Evolutionary conservation across 257 asterid genomes (phyloP).

Genomic region (Nicotiana paniculata): DNA sequence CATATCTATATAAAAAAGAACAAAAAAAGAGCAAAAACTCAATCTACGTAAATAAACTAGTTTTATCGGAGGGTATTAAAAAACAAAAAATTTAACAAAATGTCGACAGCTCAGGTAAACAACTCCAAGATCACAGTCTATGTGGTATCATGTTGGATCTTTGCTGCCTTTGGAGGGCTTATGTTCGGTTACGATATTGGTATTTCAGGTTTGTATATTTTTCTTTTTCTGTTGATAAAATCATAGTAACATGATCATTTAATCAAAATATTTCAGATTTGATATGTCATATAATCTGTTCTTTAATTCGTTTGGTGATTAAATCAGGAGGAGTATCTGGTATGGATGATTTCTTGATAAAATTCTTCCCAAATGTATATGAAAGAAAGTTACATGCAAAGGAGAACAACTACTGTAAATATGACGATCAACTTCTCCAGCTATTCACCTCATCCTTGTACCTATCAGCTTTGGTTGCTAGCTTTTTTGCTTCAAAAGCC

Average conservation of each 20-base stretch:
- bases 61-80: not conserved
- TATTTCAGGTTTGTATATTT: constrained; percentile 29
- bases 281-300: not conserved
- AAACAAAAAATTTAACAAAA: not conserved
- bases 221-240: no score
- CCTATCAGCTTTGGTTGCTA: constrained; percentile 60
- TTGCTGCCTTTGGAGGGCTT: constrained; percentile 46
- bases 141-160: constrained; percentile 42
- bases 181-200: constrained; percentile 55
- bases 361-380: constrained; percentile 51
- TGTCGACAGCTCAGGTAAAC: not conserved
- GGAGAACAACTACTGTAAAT: constrained; percentile 73
- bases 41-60: not conserved
- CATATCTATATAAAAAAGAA: not conserved
- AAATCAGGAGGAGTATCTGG: constrained; percentile 65
- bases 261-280: no score
- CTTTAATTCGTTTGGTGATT: not conserved
- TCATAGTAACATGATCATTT: no score
- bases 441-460: constrained; percentile 80
- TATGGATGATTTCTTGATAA: constrained; percentile 74
- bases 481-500: constrained; percentile 70
- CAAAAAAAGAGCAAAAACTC: not conserved
- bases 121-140: constrained; percentile 27
- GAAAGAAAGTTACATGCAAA: constrained; percentile 33
- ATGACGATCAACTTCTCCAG: constrained; percentile 67